phyloP scores from a whole-genome alignment of 352 stramenopile species.

The Peronospora farinosa region DNA sequence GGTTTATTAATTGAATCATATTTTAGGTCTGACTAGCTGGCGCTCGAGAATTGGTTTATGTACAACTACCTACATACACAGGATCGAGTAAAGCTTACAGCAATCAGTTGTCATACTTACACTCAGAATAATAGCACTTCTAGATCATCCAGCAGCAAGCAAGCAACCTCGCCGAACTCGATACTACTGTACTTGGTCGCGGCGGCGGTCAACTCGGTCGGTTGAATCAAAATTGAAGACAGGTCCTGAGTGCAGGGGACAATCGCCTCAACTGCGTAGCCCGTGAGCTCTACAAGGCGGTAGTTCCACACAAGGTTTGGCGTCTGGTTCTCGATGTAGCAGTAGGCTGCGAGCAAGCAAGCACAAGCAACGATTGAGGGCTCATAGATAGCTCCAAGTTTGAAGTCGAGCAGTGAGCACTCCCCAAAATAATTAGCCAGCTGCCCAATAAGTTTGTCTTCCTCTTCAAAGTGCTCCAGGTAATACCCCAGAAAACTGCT shows the following conservation, averaged over 20 bases:
- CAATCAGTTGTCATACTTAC: slow-evolving; percentile 1
- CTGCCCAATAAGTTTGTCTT: slow-evolving; percentile 32
- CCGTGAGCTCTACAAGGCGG: slow-evolving; percentile 42
- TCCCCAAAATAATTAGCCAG: slow-evolving; percentile 60
- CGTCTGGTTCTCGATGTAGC: slow-evolving; percentile 38
- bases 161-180: slow-evolving; percentile 32
- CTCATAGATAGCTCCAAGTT: slow-evolving; percentile 39
- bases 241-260: slow-evolving; percentile 36
- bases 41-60: neutral
- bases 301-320: slow-evolving; percentile 42
- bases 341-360: slow-evolving; percentile 45
- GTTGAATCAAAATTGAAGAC: slow-evolving; percentile 26
- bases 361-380: slow-evolving; percentile 44
- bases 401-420: slow-evolving; percentile 51
- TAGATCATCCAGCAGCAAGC: slow-evolving; percentile 33
- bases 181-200: slow-evolving; percentile 39
- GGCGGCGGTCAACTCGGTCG: slow-evolving; percentile 37
- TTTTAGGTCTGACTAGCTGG: slow-evolving; percentile 16
- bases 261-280: slow-evolving; percentile 38
- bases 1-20: slow-evolving; percentile 30
- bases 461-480: slow-evolving; percentile 71
- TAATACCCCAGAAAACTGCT: slow-evolving; percentile 95
- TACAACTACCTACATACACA: slow-evolving; percentile 22
- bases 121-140: slow-evolving; percentile 27
- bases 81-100: slow-evolving; percentile 14